A percentile compares a stretch with the other conserved stretches of the same genome.
phyloP scores from a whole-genome alignment of 2,329 filamentous ascomycete genomes.

The Neonectria ditissima region DNA sequence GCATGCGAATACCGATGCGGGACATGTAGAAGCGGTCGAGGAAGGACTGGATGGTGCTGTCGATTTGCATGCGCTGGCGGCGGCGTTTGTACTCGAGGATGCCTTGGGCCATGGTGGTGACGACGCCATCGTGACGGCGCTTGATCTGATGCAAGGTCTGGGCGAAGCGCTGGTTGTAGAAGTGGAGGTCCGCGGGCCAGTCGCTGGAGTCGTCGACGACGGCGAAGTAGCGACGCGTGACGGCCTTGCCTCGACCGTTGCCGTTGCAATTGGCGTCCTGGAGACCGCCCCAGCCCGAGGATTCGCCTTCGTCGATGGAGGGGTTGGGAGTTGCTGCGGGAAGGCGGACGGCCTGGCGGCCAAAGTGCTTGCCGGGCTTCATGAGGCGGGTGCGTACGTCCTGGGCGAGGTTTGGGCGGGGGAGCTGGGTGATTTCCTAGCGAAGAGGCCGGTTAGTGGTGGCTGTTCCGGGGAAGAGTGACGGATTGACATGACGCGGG shows the following conservation, averaged over 20 bases:
- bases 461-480: background rate
- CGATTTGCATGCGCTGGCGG: slow-evolving; percentile 97
- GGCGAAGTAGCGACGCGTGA: slow-evolving; percentile 80
- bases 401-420: slow-evolving; percentile 79
- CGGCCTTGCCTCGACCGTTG: slow-evolving; percentile 60
- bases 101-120: slow-evolving; percentile 97
- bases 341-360: slow-evolving; percentile 74
- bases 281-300: slow-evolving; percentile 68
- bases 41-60: slow-evolving; percentile 96
- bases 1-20: slow-evolving; percentile 98
- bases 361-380: slow-evolving; percentile 68
- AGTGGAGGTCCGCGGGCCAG: slow-evolving; percentile 93
- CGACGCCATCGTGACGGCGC: slow-evolving; percentile 93
- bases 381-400: slow-evolving; percentile 85
- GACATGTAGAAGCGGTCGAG: slow-evolving; percentile 99
- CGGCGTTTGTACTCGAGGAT: slow-evolving; percentile 98
- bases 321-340: slow-evolving; percentile 90
- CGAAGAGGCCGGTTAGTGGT: slow-evolving; percentile 32
- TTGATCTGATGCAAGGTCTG: slow-evolving; percentile 94
- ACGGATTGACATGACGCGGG: slow-evolving; percentile 4
- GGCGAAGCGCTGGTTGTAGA: slow-evolving; percentile 93
- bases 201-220: slow-evolving; percentile 88
- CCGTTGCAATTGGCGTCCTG: slow-evolving; percentile 60
- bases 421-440: slow-evolving; percentile 90
- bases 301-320: slow-evolving; percentile 86